Evolutionary conservation across 441 rosid species (phyloP), one percentile per base, ranked within the genome.

Genomic region (Syzygium malaccense): DNA sequence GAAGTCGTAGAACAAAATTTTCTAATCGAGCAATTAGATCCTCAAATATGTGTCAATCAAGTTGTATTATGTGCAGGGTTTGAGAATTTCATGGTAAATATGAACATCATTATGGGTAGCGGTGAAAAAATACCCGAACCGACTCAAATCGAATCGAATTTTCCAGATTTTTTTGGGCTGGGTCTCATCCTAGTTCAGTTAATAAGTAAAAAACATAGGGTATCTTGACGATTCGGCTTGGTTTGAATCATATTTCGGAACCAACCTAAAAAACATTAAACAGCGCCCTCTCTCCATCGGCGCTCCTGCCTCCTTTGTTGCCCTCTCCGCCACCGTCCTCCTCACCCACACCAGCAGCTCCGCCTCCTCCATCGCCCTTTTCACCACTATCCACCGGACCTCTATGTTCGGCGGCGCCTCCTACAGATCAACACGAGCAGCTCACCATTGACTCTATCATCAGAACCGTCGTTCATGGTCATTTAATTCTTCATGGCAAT

Each of bases 151-250:
- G 11, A 30, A 30, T 9, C 23, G 8, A 1, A 4, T 4, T 15
- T 64, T 19, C 6, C 8, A 49, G 14, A 12, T 49, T 14, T 19
- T 55, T 55, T 55, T 9, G 4, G 57, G 15, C 19, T 10, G 0
- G 49, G 49, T 20, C 49, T 71, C 8, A 0, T 71, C 3, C 3
- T 4, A 2, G 7, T 37, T 5, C 12, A 8, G 8, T 48, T 19
- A 20, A 6, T 37, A 1, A 71, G 80, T 37, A 20, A 20, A 37
- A 30, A 37, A 10, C 15, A 12, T 58, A 1, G 66, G 3, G 30
- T 3, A 11, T 20, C 49, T 37, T 23, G 15, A 71, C 0, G 15
- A 26, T 12, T 71, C 0, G 28, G 15, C 28, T 0, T 1, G 4
- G 20, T 20, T 75, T 23, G 9, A 75, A 6, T 41, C 14, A 4